phyloP scores from a whole-genome alignment of 2,329 filamentous ascomycete genomes.

The Sclerotinia glacialis region DNA sequence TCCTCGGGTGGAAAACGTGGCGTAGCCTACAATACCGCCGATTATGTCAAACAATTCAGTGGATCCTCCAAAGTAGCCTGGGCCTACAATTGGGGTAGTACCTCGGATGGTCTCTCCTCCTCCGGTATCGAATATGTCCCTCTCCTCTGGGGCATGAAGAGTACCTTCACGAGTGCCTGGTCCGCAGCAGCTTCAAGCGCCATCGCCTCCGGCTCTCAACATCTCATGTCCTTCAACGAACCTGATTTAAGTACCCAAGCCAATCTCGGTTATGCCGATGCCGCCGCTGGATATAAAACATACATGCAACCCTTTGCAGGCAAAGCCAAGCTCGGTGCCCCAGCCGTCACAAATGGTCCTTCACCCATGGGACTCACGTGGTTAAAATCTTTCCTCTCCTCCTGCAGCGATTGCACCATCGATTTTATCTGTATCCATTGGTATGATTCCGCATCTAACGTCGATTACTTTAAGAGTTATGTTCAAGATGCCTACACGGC shows the following conservation, averaged over 20 bases:
- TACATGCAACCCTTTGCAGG: slow-evolving; percentile 47
- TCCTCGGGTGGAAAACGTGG: slow-evolving; percentile 52
- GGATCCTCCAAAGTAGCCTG: slow-evolving; percentile 49
- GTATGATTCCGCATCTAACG: slow-evolving; percentile 43
- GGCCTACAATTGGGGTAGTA: slow-evolving; percentile 66
- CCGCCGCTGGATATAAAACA: slow-evolving; percentile 43
- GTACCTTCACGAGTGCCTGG: slow-evolving; percentile 50
- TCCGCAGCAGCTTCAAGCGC: slow-evolving; percentile 48
- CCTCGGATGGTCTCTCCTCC: slow-evolving; percentile 43
- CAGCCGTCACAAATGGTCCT: slow-evolving; percentile 48
- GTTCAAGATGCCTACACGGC: slow-evolving; percentile 41
- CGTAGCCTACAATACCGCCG: slow-evolving; percentile 62
- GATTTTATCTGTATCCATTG: slow-evolving; percentile 49
- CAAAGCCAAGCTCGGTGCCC: slow-evolving; percentile 46
- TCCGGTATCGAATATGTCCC: slow-evolving; percentile 58
- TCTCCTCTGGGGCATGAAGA: slow-evolving; percentile 58
- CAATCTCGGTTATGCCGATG: slow-evolving; percentile 44
- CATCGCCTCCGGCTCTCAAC: slow-evolving; percentile 52
- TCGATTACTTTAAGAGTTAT: slow-evolving; percentile 45
- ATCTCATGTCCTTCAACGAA: slow-evolving; percentile 70
- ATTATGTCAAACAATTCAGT: slow-evolving; percentile 52
- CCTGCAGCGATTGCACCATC: slow-evolving; percentile 45
- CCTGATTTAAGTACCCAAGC: slow-evolving; percentile 60
- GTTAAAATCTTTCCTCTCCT: slow-evolving; percentile 45
- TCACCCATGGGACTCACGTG: slow-evolving; percentile 44